Conservation (phyloP, 257 asterid genomes). For the Ilex aquifolium region DNA sequence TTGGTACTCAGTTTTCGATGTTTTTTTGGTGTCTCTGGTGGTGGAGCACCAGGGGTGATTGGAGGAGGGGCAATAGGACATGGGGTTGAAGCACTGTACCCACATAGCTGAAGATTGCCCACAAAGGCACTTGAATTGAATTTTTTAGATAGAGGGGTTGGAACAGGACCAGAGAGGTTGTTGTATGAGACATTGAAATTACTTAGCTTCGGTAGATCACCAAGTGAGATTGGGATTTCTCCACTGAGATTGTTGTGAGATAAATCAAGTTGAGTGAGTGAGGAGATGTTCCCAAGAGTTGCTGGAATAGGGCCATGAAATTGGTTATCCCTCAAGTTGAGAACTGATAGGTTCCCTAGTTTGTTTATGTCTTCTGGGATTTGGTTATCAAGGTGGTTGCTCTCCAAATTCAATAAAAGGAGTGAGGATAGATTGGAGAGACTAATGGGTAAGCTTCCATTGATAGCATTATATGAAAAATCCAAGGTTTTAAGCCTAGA, state of each 20-base stretch:
- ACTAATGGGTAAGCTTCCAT: slow-evolving; percentile 51
- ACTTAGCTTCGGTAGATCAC: slow-evolving; percentile 45
- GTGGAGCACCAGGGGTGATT: slow-evolving; percentile 24
- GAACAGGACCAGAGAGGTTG: slow-evolving; percentile 76
- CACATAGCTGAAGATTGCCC: slow-evolving; percentile 77
- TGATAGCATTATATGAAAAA: slow-evolving; percentile 46
- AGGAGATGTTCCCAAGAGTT: slow-evolving; percentile 41
- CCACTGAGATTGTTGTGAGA: slow-evolving; percentile 56
- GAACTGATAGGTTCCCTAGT: slow-evolving; percentile 43
- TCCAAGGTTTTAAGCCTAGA: slow-evolving; percentile 44
- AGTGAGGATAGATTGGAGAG: slow-evolving; percentile 40
- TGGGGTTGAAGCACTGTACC: slow-evolving; percentile 46
- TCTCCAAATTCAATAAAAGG: slow-evolving; percentile 25
- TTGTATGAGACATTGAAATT: slow-evolving; percentile 77
- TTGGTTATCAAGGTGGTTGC: slow-evolving; percentile 18
- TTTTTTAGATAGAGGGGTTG: slow-evolving; percentile 40
- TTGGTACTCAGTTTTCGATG: slow-evolving; percentile 47
- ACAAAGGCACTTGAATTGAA: slow-evolving; percentile 64
- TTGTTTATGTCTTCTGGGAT: slow-evolving; percentile 19
- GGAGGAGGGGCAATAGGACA: slow-evolving; percentile 49
- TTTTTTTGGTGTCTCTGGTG: slow-evolving; percentile 17
- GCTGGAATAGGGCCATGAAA: slow-evolving; percentile 46
- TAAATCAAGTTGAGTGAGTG: slow-evolving; percentile 58
- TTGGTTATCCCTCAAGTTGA: slow-evolving; percentile 47
- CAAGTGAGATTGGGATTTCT: slow-evolving; percentile 61